Evolutionary conservation across 352 stramenopile species (phyloP), one percentile per base, ranked within the genome.

Genomic region (Pythium sp.): DNA sequence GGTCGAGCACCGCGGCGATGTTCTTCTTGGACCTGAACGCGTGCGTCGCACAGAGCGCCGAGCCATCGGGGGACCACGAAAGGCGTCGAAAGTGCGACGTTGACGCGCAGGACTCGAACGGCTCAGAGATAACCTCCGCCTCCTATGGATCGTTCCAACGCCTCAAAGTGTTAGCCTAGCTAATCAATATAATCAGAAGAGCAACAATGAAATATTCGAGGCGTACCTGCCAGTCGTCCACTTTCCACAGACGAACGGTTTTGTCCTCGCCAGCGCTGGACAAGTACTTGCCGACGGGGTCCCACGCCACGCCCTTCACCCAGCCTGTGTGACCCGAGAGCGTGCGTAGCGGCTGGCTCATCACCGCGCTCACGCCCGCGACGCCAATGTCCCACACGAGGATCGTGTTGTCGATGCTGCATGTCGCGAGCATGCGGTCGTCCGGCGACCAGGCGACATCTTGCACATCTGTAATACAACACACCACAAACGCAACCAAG

Each of bases 11-110:
- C 5, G 89, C 86, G 1, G 84, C 89, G 34, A 94, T 89, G 47
- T 96, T 91, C 70, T 93, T 93, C 77, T 94, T 95, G 18, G 89
- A 96, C 62, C 79, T 91, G 73, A 92, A 94, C 47, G 85, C 89
- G 62, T 96, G 89, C 0, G 89, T 96, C 5, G 84, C 81, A 68
- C 89, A 94, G 6, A 96, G 73, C 15, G 87, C 78, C 0, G 86
- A 92, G 1, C 89, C 89, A 47, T 96, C 87, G 6, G 89, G 89
- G 5, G 89, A 92, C 89, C 89, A 96, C 47, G 87, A 94, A 11
- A 94, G 69, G 0, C 89, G 85, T 8, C 89, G 85, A 53, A 96
- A 96, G 61, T 96, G 84, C 14, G 89, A 96, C 3, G 78, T 94
- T 0, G 84, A 92, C 20, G 89, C 81, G 64, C 86, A 93, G 12